phyloP scores from a whole-genome alignment of 768 basidiomycete species.

The Pisolithus sp. region DNA sequence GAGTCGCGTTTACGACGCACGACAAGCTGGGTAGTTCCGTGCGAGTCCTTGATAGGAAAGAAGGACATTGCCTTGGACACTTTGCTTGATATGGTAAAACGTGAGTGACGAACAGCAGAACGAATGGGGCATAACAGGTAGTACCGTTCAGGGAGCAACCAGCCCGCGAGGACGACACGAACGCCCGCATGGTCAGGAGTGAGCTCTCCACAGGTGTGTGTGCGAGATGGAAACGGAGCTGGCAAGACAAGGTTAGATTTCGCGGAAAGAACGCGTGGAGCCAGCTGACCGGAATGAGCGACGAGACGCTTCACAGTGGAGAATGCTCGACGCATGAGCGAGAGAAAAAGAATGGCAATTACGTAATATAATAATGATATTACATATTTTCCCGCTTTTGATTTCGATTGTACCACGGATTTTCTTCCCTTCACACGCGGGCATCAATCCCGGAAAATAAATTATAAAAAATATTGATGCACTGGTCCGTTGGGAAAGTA shows the following conservation, averaged over 20 bases:
- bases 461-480: conserved; percentile 1
- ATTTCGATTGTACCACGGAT: too few species aligned
- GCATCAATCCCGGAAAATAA: conserved; percentile 27
- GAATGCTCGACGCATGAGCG: conserved; percentile 1
- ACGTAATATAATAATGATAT: background rate
- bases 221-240: conserved; percentile 56
- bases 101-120: conserved; percentile 31
- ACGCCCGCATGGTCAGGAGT: conserved; percentile 44
- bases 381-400: background rate
- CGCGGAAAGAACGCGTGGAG: conserved; percentile 1
- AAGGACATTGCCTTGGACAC: conserved; percentile 69
- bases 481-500: conserved; percentile 1
- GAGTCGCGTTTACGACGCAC: conserved; percentile 38
- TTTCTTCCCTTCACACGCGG: conserved; percentile 28
- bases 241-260: conserved; percentile 1
- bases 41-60: conserved; percentile 77
- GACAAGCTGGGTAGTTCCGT: conserved; percentile 75
- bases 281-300: conserved; percentile 8
- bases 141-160: conserved; percentile 77
- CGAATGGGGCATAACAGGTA: conserved; percentile 24
- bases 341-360: background rate
- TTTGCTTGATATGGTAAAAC: conserved; percentile 46
- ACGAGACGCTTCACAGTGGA: background rate
- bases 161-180: conserved; percentile 69
- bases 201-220: conserved; percentile 62